These are phyloP conservation scores for Colletotrichum lini DNA, from an alignment of 2,329 filamentous ascomycete species.

Conservation along the genomic window DNA sequence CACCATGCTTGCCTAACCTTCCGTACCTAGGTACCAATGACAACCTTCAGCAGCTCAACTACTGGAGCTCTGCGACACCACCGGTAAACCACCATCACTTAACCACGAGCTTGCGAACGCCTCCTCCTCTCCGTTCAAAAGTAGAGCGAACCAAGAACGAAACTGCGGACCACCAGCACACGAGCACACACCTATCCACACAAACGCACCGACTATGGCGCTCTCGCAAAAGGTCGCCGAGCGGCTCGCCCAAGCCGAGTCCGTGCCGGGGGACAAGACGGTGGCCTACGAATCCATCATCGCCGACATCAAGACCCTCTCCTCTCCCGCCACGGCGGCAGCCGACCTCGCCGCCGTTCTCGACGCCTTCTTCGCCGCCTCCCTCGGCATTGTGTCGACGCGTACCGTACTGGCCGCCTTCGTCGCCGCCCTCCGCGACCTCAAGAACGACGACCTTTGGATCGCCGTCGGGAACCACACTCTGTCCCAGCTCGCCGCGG, in stretches of 20 bases:
- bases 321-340: slow-evolving; percentile 55
- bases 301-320: slow-evolving; percentile 57
- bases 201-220: slow-evolving; percentile 50
- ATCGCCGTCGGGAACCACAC: slow-evolving; percentile 83
- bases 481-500: slow-evolving; percentile 72
- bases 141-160: background rate
- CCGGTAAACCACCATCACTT: background rate
- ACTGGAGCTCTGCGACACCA: slow-evolving; percentile 14
- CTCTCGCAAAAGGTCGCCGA: slow-evolving; percentile 58
- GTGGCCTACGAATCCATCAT: slow-evolving; percentile 64
- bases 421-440: slow-evolving; percentile 71
- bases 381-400: slow-evolving; percentile 82
- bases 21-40: slow-evolving; percentile 12
- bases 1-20: slow-evolving; percentile 44
- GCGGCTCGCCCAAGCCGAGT: slow-evolving; percentile 59
- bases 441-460: slow-evolving; percentile 75
- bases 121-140: background rate
- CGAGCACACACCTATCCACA: background rate
- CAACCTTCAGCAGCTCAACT: slow-evolving; percentile 35
- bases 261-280: slow-evolving; percentile 57
- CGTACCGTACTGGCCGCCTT: slow-evolving; percentile 79
- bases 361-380: slow-evolving; percentile 76
- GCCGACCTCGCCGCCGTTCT: slow-evolving; percentile 78
- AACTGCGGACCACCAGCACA: background rate
- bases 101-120: background rate